phyloP scores from a whole-genome alignment of 495 filamentous ascomycete genomes.

The Pyrenula massariospora region DNA sequence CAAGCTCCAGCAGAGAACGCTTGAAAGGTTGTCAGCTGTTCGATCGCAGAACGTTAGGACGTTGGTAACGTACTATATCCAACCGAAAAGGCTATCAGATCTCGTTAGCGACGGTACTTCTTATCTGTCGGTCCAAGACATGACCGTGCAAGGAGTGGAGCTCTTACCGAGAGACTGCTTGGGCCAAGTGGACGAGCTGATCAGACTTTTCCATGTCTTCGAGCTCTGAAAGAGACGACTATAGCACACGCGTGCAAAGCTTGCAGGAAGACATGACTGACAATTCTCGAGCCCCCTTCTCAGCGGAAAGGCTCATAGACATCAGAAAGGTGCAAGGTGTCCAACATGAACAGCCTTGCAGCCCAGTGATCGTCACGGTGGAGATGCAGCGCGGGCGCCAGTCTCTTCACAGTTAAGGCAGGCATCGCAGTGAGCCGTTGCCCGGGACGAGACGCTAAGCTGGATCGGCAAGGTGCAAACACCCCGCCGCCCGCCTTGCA shows the following conservation, averaged over 20 bases:
- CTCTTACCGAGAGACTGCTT: constrained; percentile 6
- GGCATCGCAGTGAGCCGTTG: neutral
- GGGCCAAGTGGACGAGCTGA: constrained; percentile 3
- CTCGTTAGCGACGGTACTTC: constrained; percentile 1
- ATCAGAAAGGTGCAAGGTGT: neutral
- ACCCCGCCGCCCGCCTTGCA: neutral
- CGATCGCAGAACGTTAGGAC: too few species aligned
- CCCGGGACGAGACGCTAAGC: neutral
- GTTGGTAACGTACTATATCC: constrained; percentile 18
- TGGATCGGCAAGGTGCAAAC: neutral
- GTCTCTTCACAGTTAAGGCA: neutral
- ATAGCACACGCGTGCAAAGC: too few species aligned
- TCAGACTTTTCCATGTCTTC: neutral
- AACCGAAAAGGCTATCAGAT: constrained; percentile 17
- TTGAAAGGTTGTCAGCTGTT: too few species aligned
- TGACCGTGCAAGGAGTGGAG: neutral
- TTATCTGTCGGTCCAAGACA: neutral
- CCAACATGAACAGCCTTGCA: neutral
- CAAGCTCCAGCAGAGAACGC: constrained; percentile 63
- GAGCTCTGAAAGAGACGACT: too few species aligned
- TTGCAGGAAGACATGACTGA: too few species aligned
- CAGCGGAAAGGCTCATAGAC: too few species aligned
- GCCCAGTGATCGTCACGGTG: neutral
- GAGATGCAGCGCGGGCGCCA: neutral
- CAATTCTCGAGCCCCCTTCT: too few species aligned